Conservation (phyloP, 2,329 filamentous ascomycete species). For the Aspergillus ustus region DNA sequence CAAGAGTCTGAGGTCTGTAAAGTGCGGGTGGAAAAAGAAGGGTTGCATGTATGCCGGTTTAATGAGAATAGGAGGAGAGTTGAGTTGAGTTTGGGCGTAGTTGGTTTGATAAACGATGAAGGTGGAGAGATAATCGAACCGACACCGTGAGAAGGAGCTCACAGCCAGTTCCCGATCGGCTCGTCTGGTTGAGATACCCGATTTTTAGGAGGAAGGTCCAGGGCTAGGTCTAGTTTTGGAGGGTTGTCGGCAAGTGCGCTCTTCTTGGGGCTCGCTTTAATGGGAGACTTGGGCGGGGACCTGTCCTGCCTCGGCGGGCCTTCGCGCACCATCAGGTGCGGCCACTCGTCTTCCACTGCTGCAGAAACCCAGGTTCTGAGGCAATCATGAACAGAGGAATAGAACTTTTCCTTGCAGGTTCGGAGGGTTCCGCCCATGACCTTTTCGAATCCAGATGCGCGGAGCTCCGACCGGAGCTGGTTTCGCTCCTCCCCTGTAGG, state of each 20-base stretch:
- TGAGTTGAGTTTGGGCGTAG: background rate
- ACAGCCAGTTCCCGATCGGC: constrained; percentile 44
- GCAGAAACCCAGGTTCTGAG: constrained; percentile 89
- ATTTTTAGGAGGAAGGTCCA: constrained; percentile 37
- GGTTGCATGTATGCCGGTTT: background rate
- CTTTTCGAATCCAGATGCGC: constrained; percentile 87
- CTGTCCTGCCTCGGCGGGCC: constrained; percentile 47
- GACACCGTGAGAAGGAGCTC: constrained; percentile 14
- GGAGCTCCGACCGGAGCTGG: constrained; percentile 73
- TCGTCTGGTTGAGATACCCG: constrained; percentile 30
- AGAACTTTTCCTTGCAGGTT: constrained; percentile 97
- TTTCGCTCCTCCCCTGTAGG: constrained; percentile 74
- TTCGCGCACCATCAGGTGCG: constrained; percentile 74
- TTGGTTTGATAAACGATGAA: constrained; percentile 17
- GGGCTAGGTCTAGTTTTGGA: constrained; percentile 62
- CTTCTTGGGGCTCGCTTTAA: constrained; percentile 54
- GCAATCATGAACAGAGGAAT: constrained; percentile 86
- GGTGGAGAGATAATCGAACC: background rate
- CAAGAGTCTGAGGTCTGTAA: constrained; percentile 10
- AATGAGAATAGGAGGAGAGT: background rate
- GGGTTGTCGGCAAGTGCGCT: constrained; percentile 54
- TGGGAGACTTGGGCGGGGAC: constrained; percentile 52
- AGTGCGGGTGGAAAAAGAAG: background rate
- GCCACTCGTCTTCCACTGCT: constrained; percentile 85
- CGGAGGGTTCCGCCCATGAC: constrained; percentile 82